A percentile compares a stretch with the other conserved stretches of the same genome.
Conservation (phyloP, 495 filamentous ascomycete species). For the Cenococcum geophilum region DNA sequence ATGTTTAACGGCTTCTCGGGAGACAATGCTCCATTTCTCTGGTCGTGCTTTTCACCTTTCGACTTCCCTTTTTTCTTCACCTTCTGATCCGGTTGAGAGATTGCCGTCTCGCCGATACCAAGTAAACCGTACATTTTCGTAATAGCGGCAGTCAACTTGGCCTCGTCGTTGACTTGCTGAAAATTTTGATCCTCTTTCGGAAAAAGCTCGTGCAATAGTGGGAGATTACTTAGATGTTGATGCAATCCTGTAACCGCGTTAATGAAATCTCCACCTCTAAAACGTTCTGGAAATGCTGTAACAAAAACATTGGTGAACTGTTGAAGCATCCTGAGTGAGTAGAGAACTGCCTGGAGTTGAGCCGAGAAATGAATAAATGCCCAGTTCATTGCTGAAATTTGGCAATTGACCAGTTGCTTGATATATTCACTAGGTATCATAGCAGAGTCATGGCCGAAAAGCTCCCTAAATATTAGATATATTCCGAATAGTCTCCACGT, state of each 20-base stretch:
- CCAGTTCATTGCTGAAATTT: conserved; percentile 12
- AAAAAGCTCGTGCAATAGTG: not conserved
- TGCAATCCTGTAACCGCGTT: not conserved
- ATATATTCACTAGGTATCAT: not conserved
- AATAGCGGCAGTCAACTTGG: not conserved
- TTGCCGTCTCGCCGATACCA: conserved; percentile 3
- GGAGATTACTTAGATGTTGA: not conserved
- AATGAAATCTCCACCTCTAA: not conserved
- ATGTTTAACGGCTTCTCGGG: not conserved
- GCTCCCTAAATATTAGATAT: not conserved
- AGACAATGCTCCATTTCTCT: not conserved
- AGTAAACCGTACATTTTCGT: conserved; percentile 10
- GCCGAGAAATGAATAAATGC: conserved; percentile 19
- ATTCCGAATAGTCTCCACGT: not conserved
- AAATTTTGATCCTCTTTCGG: not conserved
- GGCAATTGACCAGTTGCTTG: not conserved
- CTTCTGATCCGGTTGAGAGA: conserved; percentile 8
- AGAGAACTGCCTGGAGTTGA: conserved; percentile 21
- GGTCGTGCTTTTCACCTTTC: not conserved
- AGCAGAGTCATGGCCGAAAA: not conserved
- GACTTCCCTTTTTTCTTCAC: conserved; percentile 12
- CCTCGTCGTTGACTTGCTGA: not conserved
- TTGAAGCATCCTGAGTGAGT: conserved; percentile 22
- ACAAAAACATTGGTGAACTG: conserved; percentile 22
- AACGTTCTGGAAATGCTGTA: not conserved